phyloP scores from a whole-genome alignment of 129 eudicot genomes.

The Pseudognaphalium luteoalbum region DNA sequence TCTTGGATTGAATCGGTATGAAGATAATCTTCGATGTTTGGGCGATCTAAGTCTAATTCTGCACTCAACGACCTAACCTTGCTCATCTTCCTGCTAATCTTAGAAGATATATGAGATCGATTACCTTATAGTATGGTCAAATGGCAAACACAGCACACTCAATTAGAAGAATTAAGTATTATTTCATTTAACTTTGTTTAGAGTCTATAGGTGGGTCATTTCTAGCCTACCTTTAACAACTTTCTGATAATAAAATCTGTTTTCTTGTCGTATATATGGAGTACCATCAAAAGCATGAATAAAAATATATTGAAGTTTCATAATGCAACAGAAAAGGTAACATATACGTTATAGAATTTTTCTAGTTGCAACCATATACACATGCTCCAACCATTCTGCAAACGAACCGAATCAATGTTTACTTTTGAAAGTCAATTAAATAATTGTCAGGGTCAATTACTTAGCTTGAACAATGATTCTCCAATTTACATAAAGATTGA shows the following conservation, averaged over 20 bases:
- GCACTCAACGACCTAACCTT: slow-evolving; percentile 41
- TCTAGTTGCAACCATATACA: no score
- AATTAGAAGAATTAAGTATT: neutral
- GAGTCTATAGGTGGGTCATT: neutral
- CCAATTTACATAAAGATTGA: no score
- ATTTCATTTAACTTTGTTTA: neutral
- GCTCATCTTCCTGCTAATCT: slow-evolving; percentile 24
- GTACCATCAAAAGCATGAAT: no score
- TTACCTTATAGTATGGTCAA: neutral
- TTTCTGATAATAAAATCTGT: neutral
- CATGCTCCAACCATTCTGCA: no score
- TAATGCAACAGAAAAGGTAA: no score
- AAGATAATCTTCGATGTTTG: slow-evolving; percentile 85
- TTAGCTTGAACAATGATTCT: no score
- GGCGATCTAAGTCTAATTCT: slow-evolving; percentile 86
- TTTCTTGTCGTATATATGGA: neutral
- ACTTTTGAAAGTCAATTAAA: no score
- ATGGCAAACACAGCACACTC: neutral
- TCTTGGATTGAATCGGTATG: slow-evolving; percentile 62
- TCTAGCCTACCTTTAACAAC: neutral
- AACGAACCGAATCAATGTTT: no score
- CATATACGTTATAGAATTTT: no score
- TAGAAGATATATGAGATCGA: neutral
- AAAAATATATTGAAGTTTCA: no score
- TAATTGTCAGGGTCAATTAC: no score